Evolutionary conservation across 345 rosid genomes (phyloP), one percentile per base, ranked within the genome.

Genomic region (Acer yangbiense): DNA sequence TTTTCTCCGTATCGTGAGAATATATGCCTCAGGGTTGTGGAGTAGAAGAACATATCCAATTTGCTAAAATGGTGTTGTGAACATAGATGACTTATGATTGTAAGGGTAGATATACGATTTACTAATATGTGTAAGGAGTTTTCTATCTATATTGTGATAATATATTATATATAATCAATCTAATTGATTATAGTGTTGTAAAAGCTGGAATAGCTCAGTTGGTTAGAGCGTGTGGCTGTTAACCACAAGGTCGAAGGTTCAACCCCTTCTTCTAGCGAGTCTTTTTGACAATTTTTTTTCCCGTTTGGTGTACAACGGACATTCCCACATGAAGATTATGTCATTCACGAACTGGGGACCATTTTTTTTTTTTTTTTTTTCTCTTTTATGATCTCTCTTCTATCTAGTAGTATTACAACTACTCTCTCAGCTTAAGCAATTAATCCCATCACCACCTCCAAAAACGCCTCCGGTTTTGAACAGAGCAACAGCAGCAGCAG

Each of bases 141-240:
- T 32, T 32, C 35, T 32, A 32, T 32, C 35, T 32, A 0, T 29
- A 32, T 35, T 35, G 39, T 4, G 39, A 35, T 0, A 35, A 35
- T 35, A 35, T 35, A 35, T 35, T 6, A 4, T 35, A 35, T 35
- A 35, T 4, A 0, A 35, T 0, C 1, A 35, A 35, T 35, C 6
- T 35, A 35, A 35, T 43, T 8, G 0, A 1, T 9, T 0, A 6
- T 0, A 7, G 2, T 6, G 0, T 9, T 2, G 1, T 0, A 0
- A 8, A 43, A 14, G 86, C 86, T 83, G 85, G 86, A 85, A 64
- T 85, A 83, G 88, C 87, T 87, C 88, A 85, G 85, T 71, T 81
- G 91, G 88, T 73, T 84, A 86, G 88, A 84, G 83, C 85, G 86
- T 85, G 86, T 77, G 83, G 88, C 85, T 83, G 85, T 86, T 86